Percentiles rank a stretch among this genome's conserved stretches.
Evolutionary conservation across 495 filamentous ascomycete genomes (phyloP).

Genomic region (Aspergillus cristatus): DNA sequence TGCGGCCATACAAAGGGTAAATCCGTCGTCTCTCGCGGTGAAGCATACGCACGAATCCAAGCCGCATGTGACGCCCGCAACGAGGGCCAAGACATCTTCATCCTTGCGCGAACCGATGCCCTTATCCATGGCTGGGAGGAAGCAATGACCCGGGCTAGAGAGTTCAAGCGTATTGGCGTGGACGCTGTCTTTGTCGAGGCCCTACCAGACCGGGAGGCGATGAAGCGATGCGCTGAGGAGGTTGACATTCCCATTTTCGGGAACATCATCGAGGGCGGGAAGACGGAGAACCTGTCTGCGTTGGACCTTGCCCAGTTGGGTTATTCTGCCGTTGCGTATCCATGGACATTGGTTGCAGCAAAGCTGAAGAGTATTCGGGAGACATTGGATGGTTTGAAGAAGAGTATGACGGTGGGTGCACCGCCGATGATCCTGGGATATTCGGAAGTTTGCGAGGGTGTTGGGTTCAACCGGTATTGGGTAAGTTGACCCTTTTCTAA

Average conservation of each 20-base stretch:
- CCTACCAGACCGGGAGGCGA: slow-evolving; percentile 19
- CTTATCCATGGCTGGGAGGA: slow-evolving; percentile 31
- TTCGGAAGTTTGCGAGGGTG: slow-evolving; percentile 28
- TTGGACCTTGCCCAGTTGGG: slow-evolving; percentile 29
- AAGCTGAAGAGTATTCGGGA: slow-evolving; percentile 31
- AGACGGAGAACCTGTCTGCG: slow-evolving; percentile 32
- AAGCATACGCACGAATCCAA: slow-evolving; percentile 30
- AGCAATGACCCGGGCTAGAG: slow-evolving; percentile 23
- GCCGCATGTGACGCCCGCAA: slow-evolving; percentile 33
- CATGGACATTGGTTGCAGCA: slow-evolving; percentile 33
- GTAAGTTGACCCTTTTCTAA: slow-evolving; percentile 14
- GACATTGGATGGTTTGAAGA: slow-evolving; percentile 28
- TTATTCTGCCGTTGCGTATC: slow-evolving; percentile 31
- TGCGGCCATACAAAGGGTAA: slow-evolving; percentile 40
- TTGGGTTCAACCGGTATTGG: slow-evolving; percentile 35
- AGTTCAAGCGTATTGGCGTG: slow-evolving; percentile 28
- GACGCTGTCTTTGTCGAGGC: slow-evolving; percentile 37
- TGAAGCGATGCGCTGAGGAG: slow-evolving; percentile 12
- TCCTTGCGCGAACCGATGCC: slow-evolving; percentile 32
- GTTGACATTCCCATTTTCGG: slow-evolving; percentile 27
- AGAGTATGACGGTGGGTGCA: slow-evolving; percentile 17
- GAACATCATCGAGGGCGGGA: slow-evolving; percentile 38
- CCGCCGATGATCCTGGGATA: slow-evolving; percentile 28
- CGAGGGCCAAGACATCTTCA: slow-evolving; percentile 17
- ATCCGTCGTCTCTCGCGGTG: slow-evolving; percentile 30